Conservation (phyloP, 257 asterid genomes). For the Nicotiana sylvestris region DNA sequence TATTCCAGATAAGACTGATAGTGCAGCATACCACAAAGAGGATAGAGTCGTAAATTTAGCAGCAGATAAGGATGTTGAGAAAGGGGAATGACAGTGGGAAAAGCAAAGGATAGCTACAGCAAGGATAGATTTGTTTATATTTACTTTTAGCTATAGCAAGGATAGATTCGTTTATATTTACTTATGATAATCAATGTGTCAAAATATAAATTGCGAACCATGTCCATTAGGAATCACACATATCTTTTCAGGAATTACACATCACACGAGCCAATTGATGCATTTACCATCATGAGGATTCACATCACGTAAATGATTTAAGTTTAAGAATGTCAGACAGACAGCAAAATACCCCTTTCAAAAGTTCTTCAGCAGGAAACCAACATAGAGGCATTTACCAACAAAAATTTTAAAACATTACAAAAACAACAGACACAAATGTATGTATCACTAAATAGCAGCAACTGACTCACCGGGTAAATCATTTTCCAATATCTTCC, state of each 20-base stretch:
- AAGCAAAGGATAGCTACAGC: background rate
- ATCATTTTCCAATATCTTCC: conserved; percentile 54
- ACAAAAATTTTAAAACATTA: no score
- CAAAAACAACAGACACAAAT: background rate
- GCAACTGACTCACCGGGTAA: conserved; percentile 42
- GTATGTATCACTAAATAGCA: background rate
- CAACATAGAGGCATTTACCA: background rate
- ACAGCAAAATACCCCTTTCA: background rate
- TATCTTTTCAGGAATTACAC: background rate
- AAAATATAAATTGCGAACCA: background rate
- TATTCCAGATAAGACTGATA: background rate
- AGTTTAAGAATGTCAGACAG: background rate
- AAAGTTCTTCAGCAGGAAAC: background rate
- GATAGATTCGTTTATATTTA: background rate
- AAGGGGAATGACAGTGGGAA: background rate
- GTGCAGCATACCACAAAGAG: background rate
- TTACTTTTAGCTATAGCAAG: no score
- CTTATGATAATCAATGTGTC: background rate
- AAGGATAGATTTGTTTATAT: background rate
- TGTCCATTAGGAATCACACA: background rate
- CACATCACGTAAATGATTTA: no score
- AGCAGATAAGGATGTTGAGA: background rate
- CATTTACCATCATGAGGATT: background rate
- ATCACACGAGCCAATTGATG: background rate
- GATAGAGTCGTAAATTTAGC: background rate